Evolutionary conservation across 2,329 filamentous ascomycete genomes (phyloP), one percentile per base, ranked within the genome.

Genomic region (Teratosphaeriaceae sp.): DNA sequence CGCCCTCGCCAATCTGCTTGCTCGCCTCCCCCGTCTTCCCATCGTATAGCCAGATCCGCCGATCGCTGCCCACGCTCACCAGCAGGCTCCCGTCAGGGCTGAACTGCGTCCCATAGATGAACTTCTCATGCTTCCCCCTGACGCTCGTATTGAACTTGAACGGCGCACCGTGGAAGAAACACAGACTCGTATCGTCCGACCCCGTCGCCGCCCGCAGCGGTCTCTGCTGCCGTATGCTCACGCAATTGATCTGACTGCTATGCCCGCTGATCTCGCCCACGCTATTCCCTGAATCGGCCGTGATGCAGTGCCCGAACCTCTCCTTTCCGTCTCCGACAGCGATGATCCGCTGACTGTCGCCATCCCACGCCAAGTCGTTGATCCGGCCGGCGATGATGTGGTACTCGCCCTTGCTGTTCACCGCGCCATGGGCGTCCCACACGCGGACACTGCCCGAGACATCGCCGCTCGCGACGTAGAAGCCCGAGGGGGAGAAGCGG

Each of bases 311-410:
- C 12, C 90, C 90, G 63, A 88, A 96, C 44, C 88, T 79, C 69
- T 97, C 88, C 61, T 90, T 89, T 40, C 92, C 92, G 56, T 97
- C 86, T 34, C 92, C 92, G 4, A 98, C 90, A 3, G 90, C 92
- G 58, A 97, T 96, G 60, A 98, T 84, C 38, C 92, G 84, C 71
- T 96, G 89, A 48, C 86, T 94, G 67, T 98, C 92, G 44, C 89
- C 90, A 59, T 97, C 92, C 89, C 92, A 98, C 1, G 88, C 90
- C 52, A 98, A 80, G 64, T 98, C 92, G 63, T 95, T 94, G 68
- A 98, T 90, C 42, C 87, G 84, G 11, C 92, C 92, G 24, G 86
- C 88, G 59, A 97, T 89, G 67, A 97, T 96, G 60, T 81, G 78
- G 67, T 95, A 97, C 66, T 97, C 90, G 53, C 89, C 87, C 66